Evolutionary conservation across 140 eudicot genomes (phyloP).

Genomic region (Ambrosia hybrid): DNA sequence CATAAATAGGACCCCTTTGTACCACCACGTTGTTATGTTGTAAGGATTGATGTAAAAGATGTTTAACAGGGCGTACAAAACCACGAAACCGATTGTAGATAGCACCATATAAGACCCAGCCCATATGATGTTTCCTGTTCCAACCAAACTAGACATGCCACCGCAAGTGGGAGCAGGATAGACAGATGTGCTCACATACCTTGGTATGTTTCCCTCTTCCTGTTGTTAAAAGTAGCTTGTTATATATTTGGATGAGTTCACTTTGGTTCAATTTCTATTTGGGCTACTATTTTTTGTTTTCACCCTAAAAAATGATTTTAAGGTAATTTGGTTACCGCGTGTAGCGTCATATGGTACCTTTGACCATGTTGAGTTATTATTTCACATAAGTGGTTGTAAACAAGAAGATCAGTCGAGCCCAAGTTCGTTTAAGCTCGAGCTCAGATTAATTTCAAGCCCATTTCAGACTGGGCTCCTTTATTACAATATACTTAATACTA

Average conservation of each 20-base stretch:
- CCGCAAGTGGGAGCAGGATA: slow-evolving; percentile 44
- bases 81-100: slow-evolving; percentile 61
- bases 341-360: too few relatives aligned
- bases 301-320: too few relatives aligned
- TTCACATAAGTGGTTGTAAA: too few relatives aligned
- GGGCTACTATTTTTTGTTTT: too few relatives aligned
- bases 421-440: too few relatives aligned
- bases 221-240: slow-evolving; percentile 31
- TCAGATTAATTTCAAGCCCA: too few relatives aligned
- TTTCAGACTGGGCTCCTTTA: too few relatives aligned
- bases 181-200: slow-evolving; percentile 34
- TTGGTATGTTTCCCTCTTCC: slow-evolving; percentile 69
- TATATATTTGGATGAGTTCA: neutral
- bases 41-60: slow-evolving; percentile 58
- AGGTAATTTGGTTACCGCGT: too few relatives aligned
- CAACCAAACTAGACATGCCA: slow-evolving; percentile 77
- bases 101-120: slow-evolving; percentile 61
- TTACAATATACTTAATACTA: too few relatives aligned
- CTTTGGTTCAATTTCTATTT: neutral
- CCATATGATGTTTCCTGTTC: slow-evolving; percentile 82
- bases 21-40: slow-evolving; percentile 60
- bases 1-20: slow-evolving; percentile 73
- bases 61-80: slow-evolving; percentile 45
- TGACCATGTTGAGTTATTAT: too few relatives aligned
- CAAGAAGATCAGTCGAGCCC: too few relatives aligned